Percentiles rank a stretch among this genome's conserved stretches.
Evolutionary conservation across 495 filamentous ascomycete species (phyloP).

Genomic region (Penicillium canariense): DNA sequence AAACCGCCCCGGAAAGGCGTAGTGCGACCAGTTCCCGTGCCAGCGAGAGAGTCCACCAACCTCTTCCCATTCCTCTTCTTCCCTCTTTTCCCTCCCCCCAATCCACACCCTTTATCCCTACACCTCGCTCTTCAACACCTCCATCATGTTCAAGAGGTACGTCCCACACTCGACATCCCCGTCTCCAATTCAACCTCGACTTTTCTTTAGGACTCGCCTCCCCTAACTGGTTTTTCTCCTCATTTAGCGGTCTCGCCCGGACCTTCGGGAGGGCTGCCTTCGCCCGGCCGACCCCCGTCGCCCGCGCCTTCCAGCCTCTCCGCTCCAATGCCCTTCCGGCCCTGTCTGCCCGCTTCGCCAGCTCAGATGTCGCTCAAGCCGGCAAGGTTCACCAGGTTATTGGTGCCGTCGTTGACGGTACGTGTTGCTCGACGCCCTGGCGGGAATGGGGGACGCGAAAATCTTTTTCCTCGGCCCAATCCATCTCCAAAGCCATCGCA

Average conservation of each 20-base stretch:
- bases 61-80: slow-evolving; percentile 39
- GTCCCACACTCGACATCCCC: slow-evolving; percentile 35
- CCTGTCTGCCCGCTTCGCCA: slow-evolving; percentile 67
- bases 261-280: slow-evolving; percentile 72
- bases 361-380: slow-evolving; percentile 58
- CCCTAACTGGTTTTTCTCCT: slow-evolving; percentile 33
- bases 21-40: slow-evolving; percentile 40
- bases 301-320: slow-evolving; percentile 67
- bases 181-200: slow-evolving; percentile 34
- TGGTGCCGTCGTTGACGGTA: slow-evolving; percentile 69
- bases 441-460: slow-evolving; percentile 38
- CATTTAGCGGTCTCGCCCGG: slow-evolving; percentile 70
- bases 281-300: slow-evolving; percentile 64
- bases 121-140: slow-evolving; percentile 51
- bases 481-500: slow-evolving; percentile 38
- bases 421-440: slow-evolving; percentile 36
- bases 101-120: slow-evolving; percentile 35
- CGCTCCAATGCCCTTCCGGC: slow-evolving; percentile 57
- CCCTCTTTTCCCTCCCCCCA: slow-evolving; percentile 36
- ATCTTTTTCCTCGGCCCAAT: slow-evolving; percentile 43
- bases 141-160: slow-evolving; percentile 90
- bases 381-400: slow-evolving; percentile 88
- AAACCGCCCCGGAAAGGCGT: slow-evolving; percentile 51
- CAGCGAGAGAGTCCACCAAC: slow-evolving; percentile 35
- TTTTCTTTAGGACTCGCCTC: slow-evolving; percentile 31